phyloP scores from a whole-genome alignment of 495 filamentous ascomycete species.

The Penicillium verhagenii region DNA sequence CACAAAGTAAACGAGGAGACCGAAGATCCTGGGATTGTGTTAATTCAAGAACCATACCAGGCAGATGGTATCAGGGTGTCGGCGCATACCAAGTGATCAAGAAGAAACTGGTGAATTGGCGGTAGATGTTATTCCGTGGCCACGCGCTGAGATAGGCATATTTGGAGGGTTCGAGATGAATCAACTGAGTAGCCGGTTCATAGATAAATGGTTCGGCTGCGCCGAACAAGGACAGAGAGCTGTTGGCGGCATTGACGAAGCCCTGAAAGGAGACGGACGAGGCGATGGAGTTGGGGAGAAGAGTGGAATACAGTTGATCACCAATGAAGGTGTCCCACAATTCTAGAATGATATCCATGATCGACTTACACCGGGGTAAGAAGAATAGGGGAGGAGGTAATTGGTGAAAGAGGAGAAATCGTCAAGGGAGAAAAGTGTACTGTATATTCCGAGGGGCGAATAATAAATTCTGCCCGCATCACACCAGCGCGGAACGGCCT shows the following conservation, averaged over 20 bases:
- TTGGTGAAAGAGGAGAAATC: conserved; percentile 5
- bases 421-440: background rate
- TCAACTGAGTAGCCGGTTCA: conserved; percentile 67
- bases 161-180: conserved; percentile 67
- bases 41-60: conserved; percentile 2
- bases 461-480: conserved; percentile 30
- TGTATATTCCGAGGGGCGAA: conserved; percentile 17
- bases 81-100: conserved; percentile 76
- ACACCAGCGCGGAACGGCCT: conserved; percentile 43
- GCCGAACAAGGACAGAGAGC: conserved; percentile 41
- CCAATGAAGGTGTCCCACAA: conserved; percentile 78
- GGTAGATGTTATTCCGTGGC: conserved; percentile 75
- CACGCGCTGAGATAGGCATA: conserved; percentile 82
- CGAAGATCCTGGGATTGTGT: conserved; percentile 66
- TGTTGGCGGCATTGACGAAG: conserved; percentile 41
- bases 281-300: conserved; percentile 61
- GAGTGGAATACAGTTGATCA: conserved; percentile 74
- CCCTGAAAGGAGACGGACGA: conserved; percentile 45
- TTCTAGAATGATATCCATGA: conserved; percentile 91
- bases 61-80: background rate
- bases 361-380: conserved; percentile 6
- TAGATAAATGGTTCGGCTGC: conserved; percentile 56
- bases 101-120: conserved; percentile 75
- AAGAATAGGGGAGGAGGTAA: conserved; percentile 10
- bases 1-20: conserved; percentile 78